Evolutionary conservation across 768 basidiomycete species (phyloP).

Genomic region (Amylocystis lapponica): DNA sequence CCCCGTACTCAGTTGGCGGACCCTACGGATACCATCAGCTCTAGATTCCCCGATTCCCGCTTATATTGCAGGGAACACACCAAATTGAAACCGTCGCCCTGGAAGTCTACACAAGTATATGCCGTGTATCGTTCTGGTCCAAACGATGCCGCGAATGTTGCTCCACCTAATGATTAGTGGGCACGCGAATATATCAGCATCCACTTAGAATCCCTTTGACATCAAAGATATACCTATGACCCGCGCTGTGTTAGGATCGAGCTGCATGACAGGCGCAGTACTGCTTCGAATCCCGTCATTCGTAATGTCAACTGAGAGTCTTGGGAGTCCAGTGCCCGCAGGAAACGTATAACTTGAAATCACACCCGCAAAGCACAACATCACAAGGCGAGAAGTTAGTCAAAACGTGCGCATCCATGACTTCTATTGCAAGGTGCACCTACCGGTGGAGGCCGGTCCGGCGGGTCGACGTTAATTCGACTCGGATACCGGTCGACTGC

Average conservation of each 20-base stretch:
- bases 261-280: conserved; percentile 39
- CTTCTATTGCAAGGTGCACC: background rate
- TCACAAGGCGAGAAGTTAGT: too few species aligned
- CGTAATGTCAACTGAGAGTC: conserved; percentile 55
- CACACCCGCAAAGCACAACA: background rate
- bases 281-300: conserved; percentile 55
- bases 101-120: conserved; percentile 57
- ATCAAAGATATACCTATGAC: conserved; percentile 34
- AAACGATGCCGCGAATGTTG: conserved; percentile 49
- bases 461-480: conserved; percentile 55
- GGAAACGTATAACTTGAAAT: conserved; percentile 25
- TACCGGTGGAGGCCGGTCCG: conserved; percentile 56
- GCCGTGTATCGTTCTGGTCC: conserved; percentile 54
- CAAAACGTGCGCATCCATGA: background rate
- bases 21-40: conserved; percentile 7
- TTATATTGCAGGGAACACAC: conserved; percentile 1
- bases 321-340: conserved; percentile 28
- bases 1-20: conserved; percentile 47
- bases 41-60: background rate
- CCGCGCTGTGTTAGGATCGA: conserved; percentile 44
- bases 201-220: background rate
- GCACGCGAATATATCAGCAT: too few species aligned
- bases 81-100: conserved; percentile 37
- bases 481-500: conserved; percentile 53
- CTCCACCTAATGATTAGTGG: conserved; percentile 22